Evolutionary conservation across 179 eudicot genomes (phyloP), one percentile per base, ranked within the genome.

Genomic region (Corrigiola litoralis): DNA sequence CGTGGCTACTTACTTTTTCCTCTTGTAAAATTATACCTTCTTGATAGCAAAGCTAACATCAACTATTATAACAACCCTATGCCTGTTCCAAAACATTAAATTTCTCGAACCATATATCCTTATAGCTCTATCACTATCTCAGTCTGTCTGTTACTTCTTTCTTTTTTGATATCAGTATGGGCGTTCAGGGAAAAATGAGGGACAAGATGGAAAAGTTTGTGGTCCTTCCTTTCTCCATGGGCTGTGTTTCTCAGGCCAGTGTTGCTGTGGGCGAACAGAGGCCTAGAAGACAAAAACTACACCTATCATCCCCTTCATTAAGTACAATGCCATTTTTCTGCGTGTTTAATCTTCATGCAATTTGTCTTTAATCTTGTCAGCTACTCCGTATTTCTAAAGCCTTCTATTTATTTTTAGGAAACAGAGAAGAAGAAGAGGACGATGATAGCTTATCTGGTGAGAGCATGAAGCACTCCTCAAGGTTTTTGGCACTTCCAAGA

Each of bases 181-280:
- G 58, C 58, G 66, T 61, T 21, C 59, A 69, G 46, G 63, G 60
- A 31, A 73, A 57, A 60, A 75, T 84, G 78, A 80, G 80, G 66
- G 82, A 72, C 33, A 80, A 65, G 23, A 79, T 84, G 72, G 89
- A 87, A 46, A 85, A 84, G 54, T 73, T 81, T 16, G 71, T 70
- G 0, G 76, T 84, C 61, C 82, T 92, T 73, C 96, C 98, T 25
- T 87, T 89, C 77, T 77, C 89, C 17, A 54, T 87, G 37, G 92
- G 95, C 6, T 92, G 98, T 69, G 88, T 68, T 62, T 78, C 89
- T 36, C 84, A 85, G 10, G 80, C 88, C 13, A 87, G 91, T 59
- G 75, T 84, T 42, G 87, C 75, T 29, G 77, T 82, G 16, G 73
- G 71, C 17, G 79, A 47, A 52, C 85, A 77, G 57, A 69, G 73